Evolutionary conservation across 176 grass and related monocot species (phyloP).

Genomic region (Carex pumila): DNA sequence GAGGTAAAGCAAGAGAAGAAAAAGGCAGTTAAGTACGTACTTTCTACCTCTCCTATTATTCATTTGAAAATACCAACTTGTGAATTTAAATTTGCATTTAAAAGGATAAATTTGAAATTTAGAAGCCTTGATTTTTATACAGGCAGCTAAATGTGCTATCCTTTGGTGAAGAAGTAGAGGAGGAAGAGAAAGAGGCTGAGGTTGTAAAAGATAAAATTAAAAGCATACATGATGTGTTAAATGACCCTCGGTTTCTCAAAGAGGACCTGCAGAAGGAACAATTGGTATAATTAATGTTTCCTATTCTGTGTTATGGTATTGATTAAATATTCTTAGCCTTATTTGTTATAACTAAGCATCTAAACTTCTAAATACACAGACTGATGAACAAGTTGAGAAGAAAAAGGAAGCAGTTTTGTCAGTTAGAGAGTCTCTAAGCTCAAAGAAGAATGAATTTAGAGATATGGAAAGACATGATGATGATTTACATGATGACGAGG

Average conservation of each 20-base stretch:
- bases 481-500: constrained; percentile 17
- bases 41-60: background rate
- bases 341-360: constrained; percentile 8
- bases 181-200: constrained; percentile 70
- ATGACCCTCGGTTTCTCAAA: constrained; percentile 84
- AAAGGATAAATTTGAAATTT: background rate
- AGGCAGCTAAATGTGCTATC: constrained; percentile 93
- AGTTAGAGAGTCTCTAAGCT: constrained; percentile 64
- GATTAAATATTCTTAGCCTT: constrained; percentile 2
- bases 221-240: constrained; percentile 92
- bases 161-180: constrained; percentile 94
- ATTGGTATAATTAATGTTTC: constrained; percentile 19
- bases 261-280: constrained; percentile 33
- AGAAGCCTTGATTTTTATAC: constrained; percentile 19
- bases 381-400: constrained; percentile 55
- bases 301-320: constrained; percentile 22
- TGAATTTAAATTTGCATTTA: constrained; percentile 9
- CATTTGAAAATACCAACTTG: background rate
- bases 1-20: constrained; percentile 51
- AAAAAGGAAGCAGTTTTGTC: constrained; percentile 64
- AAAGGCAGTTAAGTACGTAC: constrained; percentile 79
- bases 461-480: constrained; percentile 41
- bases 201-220: constrained; percentile 80
- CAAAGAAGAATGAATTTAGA: constrained; percentile 57
- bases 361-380: constrained; percentile 37